A percentile compares a stretch with the other conserved stretches of the same genome.
These are phyloP conservation scores for Eucommia ulmoides DNA, from an alignment of 257 asterid genomes.

Conservation along the genomic window DNA sequence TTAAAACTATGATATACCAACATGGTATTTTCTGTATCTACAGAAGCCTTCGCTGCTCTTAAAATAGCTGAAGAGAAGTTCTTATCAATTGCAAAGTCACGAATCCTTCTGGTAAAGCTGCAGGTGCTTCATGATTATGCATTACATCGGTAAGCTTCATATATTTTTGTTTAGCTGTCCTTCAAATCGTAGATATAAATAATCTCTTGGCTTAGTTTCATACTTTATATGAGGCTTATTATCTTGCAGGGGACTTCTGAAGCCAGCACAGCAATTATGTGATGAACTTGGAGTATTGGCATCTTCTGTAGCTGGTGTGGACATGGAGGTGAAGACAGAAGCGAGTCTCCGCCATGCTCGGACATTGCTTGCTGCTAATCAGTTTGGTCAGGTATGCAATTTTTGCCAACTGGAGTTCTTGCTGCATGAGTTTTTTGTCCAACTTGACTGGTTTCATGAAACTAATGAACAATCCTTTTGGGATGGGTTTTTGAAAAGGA, in stretches of 20 bases:
- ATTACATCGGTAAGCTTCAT: slow-evolving; percentile 47
- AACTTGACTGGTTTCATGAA: no score
- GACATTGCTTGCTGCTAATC: slow-evolving; percentile 84
- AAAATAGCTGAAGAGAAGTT: slow-evolving; percentile 74
- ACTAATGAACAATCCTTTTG: no score
- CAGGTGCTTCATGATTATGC: slow-evolving; percentile 88
- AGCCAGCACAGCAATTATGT: slow-evolving; percentile 72
- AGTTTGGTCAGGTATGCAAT: slow-evolving; percentile 56
- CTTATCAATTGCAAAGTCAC: slow-evolving; percentile 60
- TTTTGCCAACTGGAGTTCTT: background rate
- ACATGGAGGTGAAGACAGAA: slow-evolving; percentile 88
- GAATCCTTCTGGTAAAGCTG: slow-evolving; percentile 59
- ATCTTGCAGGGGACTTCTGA: slow-evolving; percentile 61
- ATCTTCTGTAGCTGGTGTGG: slow-evolving; percentile 79
- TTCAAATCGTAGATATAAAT: no score
- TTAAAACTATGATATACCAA: no score
- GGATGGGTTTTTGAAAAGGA: no score
- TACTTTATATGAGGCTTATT: slow-evolving; percentile 2
- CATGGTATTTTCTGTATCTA: slow-evolving; percentile 3
- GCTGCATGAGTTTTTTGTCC: background rate
- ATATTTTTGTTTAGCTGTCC: no score
- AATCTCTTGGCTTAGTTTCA: no score
- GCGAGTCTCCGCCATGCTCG: slow-evolving; percentile 87
- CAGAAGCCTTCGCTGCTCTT: slow-evolving; percentile 88
- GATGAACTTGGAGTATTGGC: slow-evolving; percentile 84